Conservation (phyloP, 305 asterid species). For the Solanum hybrid region DNA sequence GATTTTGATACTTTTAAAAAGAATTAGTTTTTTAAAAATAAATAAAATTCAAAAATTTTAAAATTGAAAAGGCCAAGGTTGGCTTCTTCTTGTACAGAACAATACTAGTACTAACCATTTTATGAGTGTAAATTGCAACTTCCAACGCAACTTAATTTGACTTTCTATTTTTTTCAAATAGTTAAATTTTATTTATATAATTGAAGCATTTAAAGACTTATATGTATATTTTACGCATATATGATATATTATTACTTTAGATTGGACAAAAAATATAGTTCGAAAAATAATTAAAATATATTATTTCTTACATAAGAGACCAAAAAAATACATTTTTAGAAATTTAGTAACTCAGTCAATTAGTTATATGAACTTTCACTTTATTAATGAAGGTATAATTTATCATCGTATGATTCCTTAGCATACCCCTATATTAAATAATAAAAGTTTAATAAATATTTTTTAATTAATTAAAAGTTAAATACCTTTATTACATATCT, state of each 20-base stretch:
- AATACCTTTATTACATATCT: not conserved
- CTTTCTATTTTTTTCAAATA: not conserved
- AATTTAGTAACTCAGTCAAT: not conserved
- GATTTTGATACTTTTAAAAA: not conserved
- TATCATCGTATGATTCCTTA: not conserved
- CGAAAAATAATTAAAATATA: not conserved
- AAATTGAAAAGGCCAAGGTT: not conserved
- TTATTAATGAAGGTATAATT: not conserved
- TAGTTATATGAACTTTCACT: not conserved
- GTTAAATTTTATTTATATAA: not conserved
- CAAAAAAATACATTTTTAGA: not conserved
- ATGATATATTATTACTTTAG: not conserved
- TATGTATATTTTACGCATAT: not conserved
- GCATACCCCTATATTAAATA: not conserved
- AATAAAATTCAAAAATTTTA: not conserved
- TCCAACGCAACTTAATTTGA: not conserved
- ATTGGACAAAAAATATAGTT: not conserved
- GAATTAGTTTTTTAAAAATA: not conserved
- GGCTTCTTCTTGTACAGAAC: not conserved
- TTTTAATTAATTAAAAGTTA: not conserved
- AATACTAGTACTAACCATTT: not conserved
- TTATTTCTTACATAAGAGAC: not conserved
- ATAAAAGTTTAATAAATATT: not conserved
- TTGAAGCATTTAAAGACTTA: not conserved
- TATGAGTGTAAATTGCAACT: not conserved